Base-by-base conservation (phyloP, 1,139 yeast species). In the Kurtzmaniella natalensis region DNA sequence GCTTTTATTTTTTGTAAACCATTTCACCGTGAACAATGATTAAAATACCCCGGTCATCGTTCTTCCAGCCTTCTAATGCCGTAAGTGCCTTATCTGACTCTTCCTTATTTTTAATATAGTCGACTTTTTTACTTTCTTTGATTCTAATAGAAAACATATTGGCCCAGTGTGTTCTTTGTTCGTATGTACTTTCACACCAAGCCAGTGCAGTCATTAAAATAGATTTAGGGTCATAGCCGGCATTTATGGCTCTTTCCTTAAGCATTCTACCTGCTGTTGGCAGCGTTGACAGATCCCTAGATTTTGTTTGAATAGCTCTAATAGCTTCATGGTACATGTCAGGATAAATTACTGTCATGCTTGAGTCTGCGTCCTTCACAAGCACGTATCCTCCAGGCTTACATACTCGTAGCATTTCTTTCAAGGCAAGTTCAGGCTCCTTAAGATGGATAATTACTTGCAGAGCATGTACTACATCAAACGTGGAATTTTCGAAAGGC, bases 331-430 rank as follows among this genome's bases (percentile, higher is more conserved):
- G 37, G 33, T 49, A 55, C 28, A 41, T 29, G n/a, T 39, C 39
- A 1, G 64, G 64, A 28, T 47, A 53, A 2, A 45, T 46, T 6
- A 46, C 26, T 2, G 37, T 34, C 19, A 49, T 35, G 3, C 35
- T 39, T 8, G 53, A 25, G 36, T 62, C 68, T 3, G 60, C 55
- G 30, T 65, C 70, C 26, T 58, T 51, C 6, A 53, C 54, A 29
- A 66, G 61, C 1, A 64, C 42, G 31, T 50, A 57, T 0, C 73
- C 75, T 7, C 61, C 60, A 1, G 68, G 67, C 37, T 61, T 58
- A 18, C 61, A 46, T 4, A 66, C 57, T 27, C 76, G 47, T 28
- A 39, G 37, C 18, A 65, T 36, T 36, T 69, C 74, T 11, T 45
- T 40, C 18, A 69, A 44, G 0, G 57, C 61, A 4, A 25, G 18